phyloP scores from a whole-genome alignment of 257 asterid genomes.

The Solanum dulcamara region DNA sequence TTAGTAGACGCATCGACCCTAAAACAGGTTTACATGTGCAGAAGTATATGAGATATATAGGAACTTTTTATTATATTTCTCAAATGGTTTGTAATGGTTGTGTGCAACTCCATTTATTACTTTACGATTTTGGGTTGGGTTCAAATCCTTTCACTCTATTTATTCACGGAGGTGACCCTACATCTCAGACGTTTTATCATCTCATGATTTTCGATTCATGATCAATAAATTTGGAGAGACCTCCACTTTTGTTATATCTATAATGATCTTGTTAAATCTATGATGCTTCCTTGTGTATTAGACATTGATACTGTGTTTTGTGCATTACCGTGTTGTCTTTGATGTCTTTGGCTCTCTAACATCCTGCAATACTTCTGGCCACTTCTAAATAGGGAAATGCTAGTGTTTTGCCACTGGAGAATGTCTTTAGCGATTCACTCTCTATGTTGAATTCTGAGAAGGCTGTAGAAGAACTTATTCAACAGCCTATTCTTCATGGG shows the following conservation, averaged over 20 bases:
- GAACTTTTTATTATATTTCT: background rate
- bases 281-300: background rate
- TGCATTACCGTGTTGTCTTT: background rate
- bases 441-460: constrained; percentile 41
- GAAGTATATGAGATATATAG: background rate
- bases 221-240: background rate
- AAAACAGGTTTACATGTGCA: background rate
- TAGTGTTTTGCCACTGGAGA: constrained; percentile 35
- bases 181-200: background rate
- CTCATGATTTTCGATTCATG: background rate
- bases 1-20: background rate
- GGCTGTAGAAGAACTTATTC: constrained; percentile 50
- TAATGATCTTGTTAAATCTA: background rate
- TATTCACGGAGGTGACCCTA: background rate
- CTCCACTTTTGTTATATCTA: background rate
- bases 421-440: constrained; percentile 27
- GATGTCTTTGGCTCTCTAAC: background rate
- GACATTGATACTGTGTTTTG: background rate
- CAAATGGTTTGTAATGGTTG: background rate
- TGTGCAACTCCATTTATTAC: background rate
- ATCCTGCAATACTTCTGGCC: background rate
- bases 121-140: background rate
- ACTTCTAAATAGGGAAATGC: constrained; percentile 29
- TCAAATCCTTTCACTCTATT: background rate
- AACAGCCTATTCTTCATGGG: constrained; percentile 64